Conservation (phyloP, 768 basidiomycete species). For the Suillus cothurnatus region DNA sequence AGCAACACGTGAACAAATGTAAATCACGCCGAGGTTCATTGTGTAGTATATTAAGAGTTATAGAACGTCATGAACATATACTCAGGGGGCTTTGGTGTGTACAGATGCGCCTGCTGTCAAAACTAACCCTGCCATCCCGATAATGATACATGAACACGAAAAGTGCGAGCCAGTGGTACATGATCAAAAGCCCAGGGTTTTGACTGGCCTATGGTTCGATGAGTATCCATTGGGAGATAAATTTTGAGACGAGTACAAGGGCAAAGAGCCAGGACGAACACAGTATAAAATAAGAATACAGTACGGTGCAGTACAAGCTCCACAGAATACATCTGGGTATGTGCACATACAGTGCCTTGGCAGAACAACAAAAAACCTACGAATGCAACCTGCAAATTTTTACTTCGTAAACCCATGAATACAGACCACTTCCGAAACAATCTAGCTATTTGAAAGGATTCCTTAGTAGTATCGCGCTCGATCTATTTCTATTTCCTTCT, state of each 20-base stretch:
- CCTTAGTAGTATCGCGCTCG: background rate
- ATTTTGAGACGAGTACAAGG: background rate
- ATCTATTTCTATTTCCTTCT: background rate
- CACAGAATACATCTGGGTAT: background rate
- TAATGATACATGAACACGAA: background rate
- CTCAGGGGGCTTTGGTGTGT: background rate
- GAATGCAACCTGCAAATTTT: background rate
- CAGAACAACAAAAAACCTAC: background rate
- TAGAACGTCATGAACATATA: background rate
- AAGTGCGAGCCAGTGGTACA: background rate
- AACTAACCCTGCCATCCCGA: background rate
- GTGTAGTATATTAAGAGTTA: background rate
- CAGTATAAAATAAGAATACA: background rate
- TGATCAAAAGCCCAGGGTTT: background rate
- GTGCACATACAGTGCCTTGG: background rate
- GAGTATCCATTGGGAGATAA: background rate
- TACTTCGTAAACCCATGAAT: background rate
- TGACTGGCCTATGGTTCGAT: background rate
- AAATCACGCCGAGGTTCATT: background rate
- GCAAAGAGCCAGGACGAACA: background rate
- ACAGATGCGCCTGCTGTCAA: background rate
- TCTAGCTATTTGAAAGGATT: background rate
- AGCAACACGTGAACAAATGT: background rate
- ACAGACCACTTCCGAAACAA: background rate
- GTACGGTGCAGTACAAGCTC: background rate